Base-by-base conservation (phyloP, 108 stramenopile species). In the Licmophora abbreviata region DNA sequence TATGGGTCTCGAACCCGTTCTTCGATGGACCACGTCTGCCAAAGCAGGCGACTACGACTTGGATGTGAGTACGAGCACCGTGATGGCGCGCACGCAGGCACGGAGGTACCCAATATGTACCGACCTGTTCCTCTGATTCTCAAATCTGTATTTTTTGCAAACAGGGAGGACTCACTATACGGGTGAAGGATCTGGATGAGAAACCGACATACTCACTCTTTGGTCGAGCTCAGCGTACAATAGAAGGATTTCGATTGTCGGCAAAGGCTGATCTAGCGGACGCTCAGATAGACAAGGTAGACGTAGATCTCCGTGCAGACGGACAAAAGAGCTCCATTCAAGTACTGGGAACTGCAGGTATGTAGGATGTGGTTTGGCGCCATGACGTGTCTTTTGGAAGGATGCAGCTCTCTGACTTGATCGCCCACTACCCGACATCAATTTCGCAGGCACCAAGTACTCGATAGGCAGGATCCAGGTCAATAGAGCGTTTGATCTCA, bases 181-280 rank as follows among this genome's bases (percentile, higher is more conserved):
- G 54, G 1, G 32, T 62, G 21, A 31, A 46, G 7, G 51, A 60
- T 20, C 25, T 61, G 18, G 44, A 65, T 23, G 45, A 14, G 23
- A 29, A 45, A 38, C 48, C 48, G 12, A n/a, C n/a, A n/a, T 50
- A 32, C 33, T 5, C 48, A 10, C 3, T 61, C 5, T 76, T 68
- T 68, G 69, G 52, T 24, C 61, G 59, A 36, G 29, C 60, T 20
- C 70, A 67, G 31, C 45, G 48, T 2, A 80, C 78, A 45, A 51
- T 21, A 6, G 49, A 44, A 4, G 56, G 58, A 43, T 34, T 51
- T 36, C 51, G 47, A 23, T 17, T 65, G 0, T 62, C 65, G 14
- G 49, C 66, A 48, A 68, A 69, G 6, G 69, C 57, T 18, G 65
- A 64, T 29, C 34, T 60, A 23, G 38, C 63, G 33, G 54, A 62